phyloP scores from a whole-genome alignment of 2,329 filamentous ascomycete species.

The Aspergillus sp. region DNA sequence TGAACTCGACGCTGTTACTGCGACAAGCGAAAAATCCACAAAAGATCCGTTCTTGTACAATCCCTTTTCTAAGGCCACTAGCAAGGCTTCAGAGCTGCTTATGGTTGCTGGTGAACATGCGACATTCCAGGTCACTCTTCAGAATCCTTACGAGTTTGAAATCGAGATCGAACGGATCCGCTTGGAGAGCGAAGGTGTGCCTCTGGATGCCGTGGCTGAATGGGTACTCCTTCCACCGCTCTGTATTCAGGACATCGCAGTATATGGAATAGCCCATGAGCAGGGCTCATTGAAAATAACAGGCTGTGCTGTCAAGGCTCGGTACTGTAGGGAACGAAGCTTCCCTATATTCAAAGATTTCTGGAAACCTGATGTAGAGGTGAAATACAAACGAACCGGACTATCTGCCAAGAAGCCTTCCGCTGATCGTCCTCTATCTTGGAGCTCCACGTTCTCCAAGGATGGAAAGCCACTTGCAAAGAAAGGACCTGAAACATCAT shows the following conservation, averaged over 20 bases:
- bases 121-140: conserved; percentile 77
- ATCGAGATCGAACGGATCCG: conserved; percentile 81
- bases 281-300: conserved; percentile 71
- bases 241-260: conserved; percentile 72
- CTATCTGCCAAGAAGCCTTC: conserved; percentile 56
- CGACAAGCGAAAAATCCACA: conserved; percentile 39
- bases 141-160: conserved; percentile 93
- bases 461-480: conserved; percentile 33
- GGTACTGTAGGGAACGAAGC: conserved; percentile 74
- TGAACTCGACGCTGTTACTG: conserved; percentile 49
- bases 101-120: conserved; percentile 77
- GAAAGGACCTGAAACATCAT: conserved; percentile 35
- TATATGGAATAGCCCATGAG: conserved; percentile 66
- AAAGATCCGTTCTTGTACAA: conserved; percentile 92
- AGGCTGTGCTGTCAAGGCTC: conserved; percentile 76
- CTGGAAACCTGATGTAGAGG: conserved; percentile 69
- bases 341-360: conserved; percentile 80
- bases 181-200: conserved; percentile 70
- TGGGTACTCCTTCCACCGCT: conserved; percentile 75
- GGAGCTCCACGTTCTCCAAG: conserved; percentile 42
- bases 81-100: conserved; percentile 60
- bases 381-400: conserved; percentile 76
- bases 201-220: conserved; percentile 66
- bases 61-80: conserved; percentile 73
- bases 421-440: conserved; percentile 48